Evolutionary conservation across 2,329 filamentous ascomycete genomes (phyloP), one percentile per base, ranked within the genome.

Genomic region (Escovopsis weberi): DNA sequence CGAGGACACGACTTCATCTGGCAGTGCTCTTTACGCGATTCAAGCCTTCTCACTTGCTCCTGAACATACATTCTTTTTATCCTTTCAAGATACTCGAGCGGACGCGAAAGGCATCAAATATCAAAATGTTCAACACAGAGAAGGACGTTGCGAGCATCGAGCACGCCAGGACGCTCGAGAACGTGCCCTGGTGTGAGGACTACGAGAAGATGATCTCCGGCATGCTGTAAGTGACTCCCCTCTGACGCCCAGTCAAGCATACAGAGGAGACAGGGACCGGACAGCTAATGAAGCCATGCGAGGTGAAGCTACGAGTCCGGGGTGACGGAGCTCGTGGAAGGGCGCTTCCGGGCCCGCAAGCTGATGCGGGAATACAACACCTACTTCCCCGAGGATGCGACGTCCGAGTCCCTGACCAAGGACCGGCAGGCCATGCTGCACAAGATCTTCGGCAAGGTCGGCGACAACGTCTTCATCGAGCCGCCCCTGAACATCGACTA

Each of bases 141-240:
- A 71, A 70, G 45, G 61, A 72, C 43, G 44, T 53, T 1, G 56
- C 58, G 26, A 59, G 61, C 37, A 61, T 75, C 33, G 64, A 59
- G 38, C 57, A 61, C 26, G 70, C 72, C 12, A 68, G 61, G 48
- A 61, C 61, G 32, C 56, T 75, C 10, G 58, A 66, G 9, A 66
- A 75, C 46, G 61, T 70, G 2, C 74, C 73, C 0, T 73, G 69
- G 63, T 70, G 71, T 45, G 74, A 78, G 7, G 69, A 78, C 46
- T 80, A 78, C 42, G 72, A 79, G 52, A 74, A 71, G 52, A 79
- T 80, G 74, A 72, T 80, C 39, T 78, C 73, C 0, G 74, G 75
- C 26, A 73, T 78, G 62, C 61, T 78, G 72, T 75, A 55, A 50
- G 65, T 33, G 15, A 34, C 23, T 36, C 4, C 18, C 41, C 32